Percentiles rank a stretch among this genome's conserved stretches.
Evolutionary conservation across 257 asterid genomes (phyloP).

Genomic region (Petrea volubilis): DNA sequence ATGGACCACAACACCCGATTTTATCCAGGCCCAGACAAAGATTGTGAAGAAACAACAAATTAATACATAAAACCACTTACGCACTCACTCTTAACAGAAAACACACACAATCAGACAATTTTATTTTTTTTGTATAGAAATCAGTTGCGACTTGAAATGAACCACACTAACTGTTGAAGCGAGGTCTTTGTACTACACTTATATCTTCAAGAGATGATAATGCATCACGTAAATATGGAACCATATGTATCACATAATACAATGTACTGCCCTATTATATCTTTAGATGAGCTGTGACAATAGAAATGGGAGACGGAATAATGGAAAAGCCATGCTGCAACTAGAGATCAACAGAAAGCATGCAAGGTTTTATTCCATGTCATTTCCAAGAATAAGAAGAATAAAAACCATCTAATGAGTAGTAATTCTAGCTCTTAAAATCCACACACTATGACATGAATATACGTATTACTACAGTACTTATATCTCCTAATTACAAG

Average conservation of each 20-base stretch:
- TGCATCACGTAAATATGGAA: not conserved
- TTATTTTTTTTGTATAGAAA: not conserved
- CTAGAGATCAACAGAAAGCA: not conserved
- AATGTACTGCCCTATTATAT: not conserved
- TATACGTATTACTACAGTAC: not conserved
- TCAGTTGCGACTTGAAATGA: not conserved
- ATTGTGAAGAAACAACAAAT: not conserved
- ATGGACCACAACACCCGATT: too few relatives aligned
- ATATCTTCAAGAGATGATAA: constrained; percentile 1
- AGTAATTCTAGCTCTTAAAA: not conserved
- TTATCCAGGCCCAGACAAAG: too few relatives aligned
- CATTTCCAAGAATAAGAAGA: not conserved
- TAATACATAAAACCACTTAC: not conserved
- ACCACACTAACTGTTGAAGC: not conserved
- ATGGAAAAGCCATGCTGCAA: not conserved
- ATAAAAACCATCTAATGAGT: not conserved
- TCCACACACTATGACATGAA: not conserved
- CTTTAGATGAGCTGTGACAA: not conserved
- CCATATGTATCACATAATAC: not conserved
- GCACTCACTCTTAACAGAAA: not conserved
- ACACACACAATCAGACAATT: not conserved
- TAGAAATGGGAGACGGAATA: not conserved
- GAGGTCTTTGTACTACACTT: not conserved
- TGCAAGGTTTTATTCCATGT: not conserved
- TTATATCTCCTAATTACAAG: not conserved